Evolutionary conservation across 106 monocot species (phyloP).

Genomic region (Dactylorhiza incarnata): DNA sequence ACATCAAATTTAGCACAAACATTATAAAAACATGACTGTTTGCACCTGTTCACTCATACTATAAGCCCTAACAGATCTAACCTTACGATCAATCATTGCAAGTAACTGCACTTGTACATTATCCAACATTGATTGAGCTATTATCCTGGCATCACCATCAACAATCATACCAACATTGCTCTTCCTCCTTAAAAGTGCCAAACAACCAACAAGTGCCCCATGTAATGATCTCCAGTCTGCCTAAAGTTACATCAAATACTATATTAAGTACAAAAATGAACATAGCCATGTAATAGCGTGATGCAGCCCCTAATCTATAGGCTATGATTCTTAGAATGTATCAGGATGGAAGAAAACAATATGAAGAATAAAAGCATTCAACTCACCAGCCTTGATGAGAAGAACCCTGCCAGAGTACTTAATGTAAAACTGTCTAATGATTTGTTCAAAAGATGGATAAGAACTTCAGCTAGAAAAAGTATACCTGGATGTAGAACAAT

Average conservation of each 20-base stretch:
- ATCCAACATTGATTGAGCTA: slow-evolving; percentile 50
- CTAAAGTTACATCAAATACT: slow-evolving; percentile 33
- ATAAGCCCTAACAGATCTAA: slow-evolving; percentile 12
- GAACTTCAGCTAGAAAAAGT: slow-evolving; percentile 66
- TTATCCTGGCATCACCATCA: slow-evolving; percentile 42
- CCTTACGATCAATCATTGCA: slow-evolving; percentile 73
- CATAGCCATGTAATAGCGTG: not conserved
- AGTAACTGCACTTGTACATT: slow-evolving; percentile 66
- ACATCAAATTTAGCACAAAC: not conserved
- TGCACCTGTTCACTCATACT: not conserved
- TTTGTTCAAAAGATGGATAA: slow-evolving; percentile 36
- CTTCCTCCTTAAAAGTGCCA: slow-evolving; percentile 71
- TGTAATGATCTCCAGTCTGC: slow-evolving; percentile 85
- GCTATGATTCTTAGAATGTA: not conserved
- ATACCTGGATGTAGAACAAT: slow-evolving; percentile 39
- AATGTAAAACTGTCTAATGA: slow-evolving; percentile 35
- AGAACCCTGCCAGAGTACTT: slow-evolving; percentile 60
- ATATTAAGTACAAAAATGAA: slow-evolving; percentile 13
- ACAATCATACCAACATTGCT: slow-evolving; percentile 38
- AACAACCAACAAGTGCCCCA: slow-evolving; percentile 87
- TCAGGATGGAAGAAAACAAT: not conserved
- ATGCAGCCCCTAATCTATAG: not conserved
- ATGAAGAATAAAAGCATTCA: slow-evolving; percentile 7
- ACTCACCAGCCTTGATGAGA: slow-evolving; percentile 79
- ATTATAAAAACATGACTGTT: not conserved